These are phyloP conservation scores for Plasmopara viticola DNA, from an alignment of 352 stramenopile species.

Conservation along the genomic window DNA sequence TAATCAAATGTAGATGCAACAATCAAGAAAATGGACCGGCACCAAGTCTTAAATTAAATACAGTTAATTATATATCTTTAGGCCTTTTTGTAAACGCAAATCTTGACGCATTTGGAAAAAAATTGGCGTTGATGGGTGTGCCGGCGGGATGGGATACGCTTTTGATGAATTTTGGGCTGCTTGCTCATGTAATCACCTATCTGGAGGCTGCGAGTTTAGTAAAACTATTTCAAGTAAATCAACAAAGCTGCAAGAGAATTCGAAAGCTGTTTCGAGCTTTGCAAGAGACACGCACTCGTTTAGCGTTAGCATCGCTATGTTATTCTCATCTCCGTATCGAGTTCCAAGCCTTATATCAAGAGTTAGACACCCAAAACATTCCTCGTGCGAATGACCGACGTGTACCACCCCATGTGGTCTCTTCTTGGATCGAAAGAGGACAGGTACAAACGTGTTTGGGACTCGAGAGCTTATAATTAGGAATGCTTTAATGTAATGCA, in stretches of 20 bases:
- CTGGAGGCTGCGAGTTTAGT: constrained; percentile 21
- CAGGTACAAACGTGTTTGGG: constrained; percentile 23
- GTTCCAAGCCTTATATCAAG: constrained; percentile 47
- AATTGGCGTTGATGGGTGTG: neutral
- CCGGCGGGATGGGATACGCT: neutral
- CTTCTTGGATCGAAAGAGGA: constrained; percentile 48
- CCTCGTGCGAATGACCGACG: constrained; percentile 42
- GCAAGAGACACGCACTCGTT: constrained; percentile 11
- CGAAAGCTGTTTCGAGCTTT: constrained; percentile 21
- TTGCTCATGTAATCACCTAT: constrained; percentile 27
- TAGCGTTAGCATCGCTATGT: constrained; percentile 37
- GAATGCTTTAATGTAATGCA: neutral
- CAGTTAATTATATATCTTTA: too few species aligned
- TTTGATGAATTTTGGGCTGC: neutral
- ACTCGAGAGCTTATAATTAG: neutral
- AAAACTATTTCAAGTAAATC: constrained; percentile 20
- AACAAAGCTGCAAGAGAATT: constrained; percentile 15
- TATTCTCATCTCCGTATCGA: constrained; percentile 25
- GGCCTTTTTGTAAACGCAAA: too few species aligned
- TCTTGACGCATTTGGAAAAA: too few species aligned
- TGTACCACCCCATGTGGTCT: constrained; percentile 47
- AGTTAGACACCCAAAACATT: constrained; percentile 43
- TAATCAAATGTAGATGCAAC: too few species aligned
- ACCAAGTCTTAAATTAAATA: too few species aligned
- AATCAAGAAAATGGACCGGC: too few species aligned